phyloP scores from a whole-genome alignment of 2,329 filamentous ascomycete species.

The Aspergillus fructus region DNA sequence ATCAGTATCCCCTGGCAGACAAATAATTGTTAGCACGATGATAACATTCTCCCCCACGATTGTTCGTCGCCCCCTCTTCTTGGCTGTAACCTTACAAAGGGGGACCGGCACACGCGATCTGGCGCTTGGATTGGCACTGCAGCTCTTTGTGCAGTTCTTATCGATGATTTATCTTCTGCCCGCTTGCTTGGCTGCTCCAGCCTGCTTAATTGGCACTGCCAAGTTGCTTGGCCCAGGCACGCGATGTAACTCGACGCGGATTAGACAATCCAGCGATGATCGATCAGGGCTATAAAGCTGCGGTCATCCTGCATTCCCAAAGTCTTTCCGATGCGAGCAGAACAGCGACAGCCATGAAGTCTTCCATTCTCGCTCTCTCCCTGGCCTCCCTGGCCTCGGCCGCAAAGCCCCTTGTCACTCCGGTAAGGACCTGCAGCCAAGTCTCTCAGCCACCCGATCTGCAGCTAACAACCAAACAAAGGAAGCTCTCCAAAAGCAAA shows the following conservation, averaged over 20 bases:
- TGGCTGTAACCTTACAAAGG: slow-evolving; percentile 4
- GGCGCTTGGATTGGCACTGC: not conserved
- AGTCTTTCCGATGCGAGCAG: no score
- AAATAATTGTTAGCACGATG: not conserved
- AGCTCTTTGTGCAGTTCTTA: slow-evolving; percentile 10
- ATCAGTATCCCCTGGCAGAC: not conserved
- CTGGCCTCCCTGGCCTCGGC: slow-evolving; percentile 13
- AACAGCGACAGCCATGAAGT: slow-evolving; percentile 7
- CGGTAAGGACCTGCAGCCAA: not conserved
- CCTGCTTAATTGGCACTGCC: slow-evolving; percentile 1
- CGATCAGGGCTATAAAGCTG: not conserved
- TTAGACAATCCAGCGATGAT: not conserved
- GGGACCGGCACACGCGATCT: not conserved
- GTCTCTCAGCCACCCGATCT: not conserved
- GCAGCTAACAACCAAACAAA: not conserved
- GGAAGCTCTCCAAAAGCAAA: slow-evolving; percentile 26
- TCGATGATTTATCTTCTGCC: slow-evolving; percentile 3
- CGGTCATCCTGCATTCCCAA: not conserved
- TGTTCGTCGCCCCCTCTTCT: not conserved
- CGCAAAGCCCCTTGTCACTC: slow-evolving; percentile 5
- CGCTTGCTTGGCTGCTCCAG: slow-evolving; percentile 5
- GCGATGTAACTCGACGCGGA: slow-evolving; percentile 15
- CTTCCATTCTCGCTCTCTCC: slow-evolving; percentile 5
- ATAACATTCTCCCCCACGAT: not conserved
- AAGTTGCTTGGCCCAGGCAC: slow-evolving; percentile 8